Base-by-base conservation (phyloP, 1,284 basidiomycete genomes). In the Kalmanozyma brasiliensis region DNA sequence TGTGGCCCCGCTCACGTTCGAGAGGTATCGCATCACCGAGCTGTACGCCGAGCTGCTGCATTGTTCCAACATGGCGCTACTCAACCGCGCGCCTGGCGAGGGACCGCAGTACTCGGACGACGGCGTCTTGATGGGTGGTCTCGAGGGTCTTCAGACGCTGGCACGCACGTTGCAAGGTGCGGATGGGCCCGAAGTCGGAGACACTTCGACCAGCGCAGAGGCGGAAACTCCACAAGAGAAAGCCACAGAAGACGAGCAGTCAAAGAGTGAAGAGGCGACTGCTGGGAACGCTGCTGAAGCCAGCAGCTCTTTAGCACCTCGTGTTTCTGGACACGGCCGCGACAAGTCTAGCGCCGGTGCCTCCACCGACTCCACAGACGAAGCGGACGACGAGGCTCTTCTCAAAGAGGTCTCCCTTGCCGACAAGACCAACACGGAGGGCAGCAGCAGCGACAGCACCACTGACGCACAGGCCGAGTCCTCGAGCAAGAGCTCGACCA, bases 1-100 rank as follows among this genome's bases (percentile, higher is more conserved):
- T 6, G 87, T 92, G 41, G 84, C 86, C 1, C 94, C 95, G 0
- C 87, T 99, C 30, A 97, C 95, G 0, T 89, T 95, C 72, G 96
- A 98, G 81, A 89, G 96, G 6, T 97, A 94, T 83, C 89, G 95
- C n/a, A 93, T 98, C 78, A 92, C 93, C 81, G 96, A 99, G 83
- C 87, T 99, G 8, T 95, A 96, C 76, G 96, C 95, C 17, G 96
- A 99, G 82, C 87, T 98, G 14, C 84, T 98, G 14, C 96, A 99
- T 81, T 96, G 93, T 82, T 98, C 95, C 14, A 98, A 98, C 80
- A 98, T 99, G 95, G 89, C 91, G 1, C 87, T 98, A 14, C 85
- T 98, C 33, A 98, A 98, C 80, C 91, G 96, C 8, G 60, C 60
- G 1, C 52, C 64, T 4, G 74, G 77, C 9, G 69, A 76, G 16